Conservation (phyloP, 1,284 basidiomycete species). For the Puccinia polysora region DNA sequence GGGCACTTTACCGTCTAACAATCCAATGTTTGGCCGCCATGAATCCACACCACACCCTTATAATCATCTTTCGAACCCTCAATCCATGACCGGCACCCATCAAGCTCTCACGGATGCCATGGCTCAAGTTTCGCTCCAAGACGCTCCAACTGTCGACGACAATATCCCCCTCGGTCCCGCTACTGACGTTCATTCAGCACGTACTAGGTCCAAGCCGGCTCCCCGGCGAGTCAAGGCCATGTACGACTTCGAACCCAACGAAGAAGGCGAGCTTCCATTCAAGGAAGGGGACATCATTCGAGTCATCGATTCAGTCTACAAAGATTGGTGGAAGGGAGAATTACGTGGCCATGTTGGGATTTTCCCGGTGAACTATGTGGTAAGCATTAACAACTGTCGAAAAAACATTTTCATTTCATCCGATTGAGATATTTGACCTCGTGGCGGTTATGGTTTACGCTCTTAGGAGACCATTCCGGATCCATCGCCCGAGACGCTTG, state of each 20-base stretch:
- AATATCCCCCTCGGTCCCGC: conserved; percentile 20
- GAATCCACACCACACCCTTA: conserved; percentile 9
- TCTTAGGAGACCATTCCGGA: conserved; percentile 81
- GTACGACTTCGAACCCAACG: conserved; percentile 82
- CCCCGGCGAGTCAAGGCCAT: conserved; percentile 77
- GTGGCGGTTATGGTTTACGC: background rate
- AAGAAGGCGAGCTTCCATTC: conserved; percentile 86
- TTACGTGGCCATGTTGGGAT: conserved; percentile 88
- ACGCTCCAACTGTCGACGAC: conserved; percentile 43
- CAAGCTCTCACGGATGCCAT: conserved; percentile 50
- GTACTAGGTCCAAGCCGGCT: conserved; percentile 35
- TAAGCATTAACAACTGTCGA: too few species aligned
- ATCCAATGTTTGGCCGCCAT: background rate
- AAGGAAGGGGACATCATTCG: conserved; percentile 92
- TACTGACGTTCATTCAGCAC: conserved; percentile 45
- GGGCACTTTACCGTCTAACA: conserved; percentile 9
- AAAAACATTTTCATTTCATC: conserved; percentile 31
- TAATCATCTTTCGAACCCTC: conserved; percentile 34
- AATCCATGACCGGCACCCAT: conserved; percentile 47
- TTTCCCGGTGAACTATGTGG: conserved; percentile 96
- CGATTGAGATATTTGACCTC: conserved; percentile 8
- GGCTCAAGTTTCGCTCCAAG: conserved; percentile 51
- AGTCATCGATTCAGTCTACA: conserved; percentile 88
- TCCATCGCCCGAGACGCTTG: conserved; percentile 70
- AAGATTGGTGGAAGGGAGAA: conserved; percentile 98